Conservation (phyloP, 2,329 filamentous ascomycete species). For the Fusarium foetens region DNA sequence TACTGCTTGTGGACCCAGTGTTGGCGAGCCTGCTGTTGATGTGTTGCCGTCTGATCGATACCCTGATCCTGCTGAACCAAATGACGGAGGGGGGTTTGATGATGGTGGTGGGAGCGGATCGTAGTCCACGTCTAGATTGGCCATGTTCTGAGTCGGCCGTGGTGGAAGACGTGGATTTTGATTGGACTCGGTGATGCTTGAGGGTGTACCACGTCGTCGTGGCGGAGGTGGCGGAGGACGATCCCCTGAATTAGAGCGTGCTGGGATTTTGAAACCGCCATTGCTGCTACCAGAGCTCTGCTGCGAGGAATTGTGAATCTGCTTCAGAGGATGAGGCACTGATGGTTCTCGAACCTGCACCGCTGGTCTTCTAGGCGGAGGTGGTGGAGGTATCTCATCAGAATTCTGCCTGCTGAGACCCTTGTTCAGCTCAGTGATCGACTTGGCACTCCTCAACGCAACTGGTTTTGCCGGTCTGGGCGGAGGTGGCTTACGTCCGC, state of each 20-base stretch:
- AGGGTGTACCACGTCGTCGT: slow-evolving; percentile 56
- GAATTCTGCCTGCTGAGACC: slow-evolving; percentile 34
- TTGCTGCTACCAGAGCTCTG: slow-evolving; percentile 43
- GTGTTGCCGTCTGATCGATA: slow-evolving; percentile 48
- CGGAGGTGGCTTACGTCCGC: slow-evolving; percentile 55
- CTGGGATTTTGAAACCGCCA: slow-evolving; percentile 21
- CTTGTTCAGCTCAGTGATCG: slow-evolving; percentile 45
- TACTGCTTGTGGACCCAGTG: slow-evolving; percentile 48
- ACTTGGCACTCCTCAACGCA: slow-evolving; percentile 60
- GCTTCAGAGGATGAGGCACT: slow-evolving; percentile 52
- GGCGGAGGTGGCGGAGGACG: slow-evolving; percentile 60
- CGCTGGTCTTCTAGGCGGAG: slow-evolving; percentile 50
- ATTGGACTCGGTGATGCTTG: slow-evolving; percentile 40
- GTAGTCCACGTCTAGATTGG: slow-evolving; percentile 56
- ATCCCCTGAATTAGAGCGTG: slow-evolving; percentile 31
- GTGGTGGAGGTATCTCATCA: slow-evolving; percentile 46
- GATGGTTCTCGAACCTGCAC: slow-evolving; percentile 32
- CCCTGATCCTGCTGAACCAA: slow-evolving; percentile 42
- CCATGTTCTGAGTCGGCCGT: slow-evolving; percentile 47
- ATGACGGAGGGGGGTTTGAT: slow-evolving; percentile 34
- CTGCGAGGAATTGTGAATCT: slow-evolving; percentile 54
- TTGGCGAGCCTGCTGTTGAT: slow-evolving; percentile 50
- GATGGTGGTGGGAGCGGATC: slow-evolving; percentile 53
- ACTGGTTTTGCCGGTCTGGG: slow-evolving; percentile 68
- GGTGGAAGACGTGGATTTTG: slow-evolving; percentile 45